Conservation (phyloP, 176 grass and related monocot species). For the Coix lacrymajobi region DNA sequence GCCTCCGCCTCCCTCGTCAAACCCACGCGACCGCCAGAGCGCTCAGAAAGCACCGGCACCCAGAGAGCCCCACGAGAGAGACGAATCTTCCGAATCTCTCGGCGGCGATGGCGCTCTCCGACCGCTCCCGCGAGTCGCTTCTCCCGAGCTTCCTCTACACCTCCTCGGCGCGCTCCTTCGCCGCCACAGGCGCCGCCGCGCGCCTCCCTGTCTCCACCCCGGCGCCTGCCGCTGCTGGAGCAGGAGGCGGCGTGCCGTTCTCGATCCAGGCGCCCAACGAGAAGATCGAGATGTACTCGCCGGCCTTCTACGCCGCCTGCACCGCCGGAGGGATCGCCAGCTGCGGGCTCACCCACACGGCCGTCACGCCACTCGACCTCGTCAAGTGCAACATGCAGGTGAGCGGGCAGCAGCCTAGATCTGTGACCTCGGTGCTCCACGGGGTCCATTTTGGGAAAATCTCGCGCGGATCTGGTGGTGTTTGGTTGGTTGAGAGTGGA, state of each 20-base stretch:
- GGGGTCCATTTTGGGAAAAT: not conserved
- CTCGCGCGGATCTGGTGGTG: constrained; percentile 23
- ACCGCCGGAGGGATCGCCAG: constrained; percentile 81
- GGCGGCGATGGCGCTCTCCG: constrained; percentile 65
- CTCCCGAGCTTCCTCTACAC: constrained; percentile 78
- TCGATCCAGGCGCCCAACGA: constrained; percentile 63
- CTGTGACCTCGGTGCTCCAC: not conserved
- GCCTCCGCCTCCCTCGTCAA: not conserved
- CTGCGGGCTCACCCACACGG: constrained; percentile 95
- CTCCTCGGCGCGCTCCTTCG: constrained; percentile 44
- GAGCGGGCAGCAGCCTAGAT: constrained; percentile 3
- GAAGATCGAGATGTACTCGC: constrained; percentile 82
- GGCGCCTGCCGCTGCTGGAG: not conserved
- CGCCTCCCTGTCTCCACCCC: constrained; percentile 11
- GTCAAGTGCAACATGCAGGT: constrained; percentile 99
- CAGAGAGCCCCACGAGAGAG: not conserved
- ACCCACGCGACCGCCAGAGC: constrained; percentile 20
- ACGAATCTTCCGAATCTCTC: constrained; percentile 37
- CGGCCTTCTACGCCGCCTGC: constrained; percentile 86
- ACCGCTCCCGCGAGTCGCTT: constrained; percentile 74
- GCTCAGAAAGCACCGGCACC: constrained; percentile 2
- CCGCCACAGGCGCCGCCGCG: constrained; percentile 6
- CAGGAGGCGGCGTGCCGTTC: constrained; percentile 33
- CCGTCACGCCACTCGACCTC: constrained; percentile 94
- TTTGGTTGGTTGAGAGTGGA: not conserved